Evolutionary conservation across 106 monocot species (phyloP), one percentile per base, ranked within the genome.

Genomic region (Posidonia australis): DNA sequence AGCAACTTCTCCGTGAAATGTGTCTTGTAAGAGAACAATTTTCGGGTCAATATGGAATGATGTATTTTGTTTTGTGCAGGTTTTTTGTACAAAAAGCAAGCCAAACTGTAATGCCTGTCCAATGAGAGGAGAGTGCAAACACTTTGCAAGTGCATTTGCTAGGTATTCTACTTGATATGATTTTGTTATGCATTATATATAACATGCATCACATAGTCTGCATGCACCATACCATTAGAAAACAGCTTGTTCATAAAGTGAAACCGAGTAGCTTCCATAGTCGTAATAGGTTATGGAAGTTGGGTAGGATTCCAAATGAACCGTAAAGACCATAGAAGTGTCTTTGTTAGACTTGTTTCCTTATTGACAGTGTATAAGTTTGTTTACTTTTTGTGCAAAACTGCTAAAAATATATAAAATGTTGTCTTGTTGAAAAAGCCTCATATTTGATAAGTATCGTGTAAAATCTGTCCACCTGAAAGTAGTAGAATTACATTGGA

Each of bases 71-170:
- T 32, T 46, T 16, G 25, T 80, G 72, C 82, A 89, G 89, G 89
- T 85, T 10, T 89, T 89, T 56, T 90, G 90, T 72, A 86, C 90
- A 44, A 90, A 90, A 76, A 90, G 72, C 60, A 90, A 81, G 65
- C 90, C 90, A 69, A 90, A 90, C 66, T 90, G 90, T 45, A 86
- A 90, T 60, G 83, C 86, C 22, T 90, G 90, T 55, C 90, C 90
- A 43, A 71, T 90, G 83, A 78, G 81, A 79, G 80, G 72, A 44
- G 83, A 86, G 16, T 90, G 90, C 77, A 90, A 68, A 74, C 90
- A 90, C 59, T 90, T 81, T 70, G 86, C 90, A 60, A 90, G 90
- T 74, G 90, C 86, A 19, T 90, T 77, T 71, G 83, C 90, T 9
- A 88, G 88, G 88, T 81, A 53, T 36, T n/a, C 5, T 30, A 13